Evolutionary conservation across 805 yeast genomes (phyloP).

Genomic region (Lipomyces oligophaga): DNA sequence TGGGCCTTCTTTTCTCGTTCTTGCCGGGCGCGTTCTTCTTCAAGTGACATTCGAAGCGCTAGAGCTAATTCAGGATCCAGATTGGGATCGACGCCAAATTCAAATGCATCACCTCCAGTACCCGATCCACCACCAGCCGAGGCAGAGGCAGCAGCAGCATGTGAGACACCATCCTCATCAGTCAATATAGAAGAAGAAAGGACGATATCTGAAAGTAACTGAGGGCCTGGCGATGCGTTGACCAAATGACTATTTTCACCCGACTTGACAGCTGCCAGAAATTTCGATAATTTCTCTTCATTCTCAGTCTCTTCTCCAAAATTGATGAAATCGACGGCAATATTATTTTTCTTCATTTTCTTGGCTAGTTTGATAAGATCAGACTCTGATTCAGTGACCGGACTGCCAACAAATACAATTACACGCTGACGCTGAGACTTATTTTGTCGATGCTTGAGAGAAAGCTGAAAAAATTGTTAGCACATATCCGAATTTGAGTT

Average conservation of each 20-base stretch:
- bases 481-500: background rate
- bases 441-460: slow-evolving; percentile 93
- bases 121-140: slow-evolving; percentile 43
- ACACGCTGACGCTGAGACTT: slow-evolving; percentile 88
- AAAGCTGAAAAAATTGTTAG: slow-evolving; percentile 43
- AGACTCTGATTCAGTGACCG: slow-evolving; percentile 62
- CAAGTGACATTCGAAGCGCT: slow-evolving; percentile 89
- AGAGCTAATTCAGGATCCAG: slow-evolving; percentile 97
- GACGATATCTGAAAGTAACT: slow-evolving; percentile 74
- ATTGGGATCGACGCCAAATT: slow-evolving; percentile 74
- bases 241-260: slow-evolving; percentile 74
- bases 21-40: slow-evolving; percentile 90
- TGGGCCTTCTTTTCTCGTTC: slow-evolving; percentile 47
- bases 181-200: slow-evolving; percentile 70
- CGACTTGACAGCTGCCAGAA: slow-evolving; percentile 63
- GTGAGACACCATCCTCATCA: slow-evolving; percentile 51
- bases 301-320: slow-evolving; percentile 86
- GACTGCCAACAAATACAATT: slow-evolving; percentile 84
- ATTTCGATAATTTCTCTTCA: slow-evolving; percentile 72
- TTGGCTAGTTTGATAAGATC: slow-evolving; percentile 82
- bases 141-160: slow-evolving; percentile 41
- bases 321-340: slow-evolving; percentile 84
- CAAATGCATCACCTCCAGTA: slow-evolving; percentile 49
- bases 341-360: slow-evolving; percentile 86
- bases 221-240: slow-evolving; percentile 84